Conservation (phyloP, 1,284 basidiomycete species). For the Ganoderma boninense region DNA sequence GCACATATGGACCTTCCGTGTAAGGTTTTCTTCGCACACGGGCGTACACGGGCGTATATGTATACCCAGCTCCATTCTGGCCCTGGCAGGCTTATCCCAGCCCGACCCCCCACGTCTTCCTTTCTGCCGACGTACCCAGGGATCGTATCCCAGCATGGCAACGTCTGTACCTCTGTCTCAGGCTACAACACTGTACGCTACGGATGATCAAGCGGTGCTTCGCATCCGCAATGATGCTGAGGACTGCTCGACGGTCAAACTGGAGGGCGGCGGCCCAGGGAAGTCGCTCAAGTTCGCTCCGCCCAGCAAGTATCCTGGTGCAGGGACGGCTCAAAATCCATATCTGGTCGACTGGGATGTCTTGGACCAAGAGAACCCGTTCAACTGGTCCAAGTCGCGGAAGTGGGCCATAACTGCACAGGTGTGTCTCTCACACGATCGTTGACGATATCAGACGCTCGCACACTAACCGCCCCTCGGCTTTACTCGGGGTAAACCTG, state of each 20-base stretch:
- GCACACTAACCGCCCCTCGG: constrained; percentile 35
- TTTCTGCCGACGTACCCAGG: neutral
- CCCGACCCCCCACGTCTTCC: neutral
- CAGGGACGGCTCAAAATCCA: constrained; percentile 58
- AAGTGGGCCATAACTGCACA: constrained; percentile 66
- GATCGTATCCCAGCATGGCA: neutral
- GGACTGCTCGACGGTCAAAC: no score
- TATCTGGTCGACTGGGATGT: constrained; percentile 65
- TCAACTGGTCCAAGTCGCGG: constrained; percentile 61
- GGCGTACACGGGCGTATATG: neutral
- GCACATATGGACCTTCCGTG: neutral
- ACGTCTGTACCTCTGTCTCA: constrained; percentile 28
- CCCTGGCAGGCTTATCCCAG: neutral
- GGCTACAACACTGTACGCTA: constrained; percentile 28
- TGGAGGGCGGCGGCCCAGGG: neutral
- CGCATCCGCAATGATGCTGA: constrained; percentile 1
- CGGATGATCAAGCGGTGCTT: constrained; percentile 19
- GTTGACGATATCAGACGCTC: neutral
- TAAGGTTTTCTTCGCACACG: neutral
- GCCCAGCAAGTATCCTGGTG: constrained; percentile 44
- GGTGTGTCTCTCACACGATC: constrained; percentile 44
- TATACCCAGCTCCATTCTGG: neutral
- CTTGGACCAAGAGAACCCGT: constrained; percentile 67
- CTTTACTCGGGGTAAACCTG: constrained; percentile 42
- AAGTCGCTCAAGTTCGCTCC: constrained; percentile 2